Conservation (phyloP, 352 stramenopile species). For the Phytophthora citrophthora region DNA sequence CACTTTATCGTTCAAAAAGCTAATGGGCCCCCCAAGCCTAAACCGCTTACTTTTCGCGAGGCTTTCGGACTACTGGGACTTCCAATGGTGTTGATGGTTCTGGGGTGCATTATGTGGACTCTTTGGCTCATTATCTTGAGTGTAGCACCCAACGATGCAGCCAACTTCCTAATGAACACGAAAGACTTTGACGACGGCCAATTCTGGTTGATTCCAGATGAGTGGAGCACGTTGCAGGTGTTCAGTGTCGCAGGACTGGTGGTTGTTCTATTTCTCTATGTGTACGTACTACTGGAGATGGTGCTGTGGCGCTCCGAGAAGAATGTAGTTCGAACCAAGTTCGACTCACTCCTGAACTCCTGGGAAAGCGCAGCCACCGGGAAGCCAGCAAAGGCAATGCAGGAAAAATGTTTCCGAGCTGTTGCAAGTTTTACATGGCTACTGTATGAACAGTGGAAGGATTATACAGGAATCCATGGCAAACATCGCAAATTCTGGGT, state of each 20-base stretch:
- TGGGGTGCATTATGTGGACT: slow-evolving; percentile 23
- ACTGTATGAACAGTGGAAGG: slow-evolving; percentile 9
- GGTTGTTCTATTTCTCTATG: slow-evolving; percentile 15
- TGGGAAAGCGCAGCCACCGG: slow-evolving; percentile 5
- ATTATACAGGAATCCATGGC: slow-evolving; percentile 28
- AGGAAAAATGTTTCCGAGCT: not conserved
- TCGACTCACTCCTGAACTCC: not conserved
- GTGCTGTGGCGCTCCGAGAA: slow-evolving; percentile 16
- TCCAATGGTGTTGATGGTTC: slow-evolving; percentile 9
- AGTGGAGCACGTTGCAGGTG: slow-evolving; percentile 16
- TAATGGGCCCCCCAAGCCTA: too few species aligned
- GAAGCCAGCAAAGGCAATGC: too few species aligned
- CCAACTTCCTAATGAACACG: slow-evolving; percentile 41
- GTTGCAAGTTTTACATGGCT: slow-evolving; percentile 9
- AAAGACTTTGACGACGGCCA: slow-evolving; percentile 23
- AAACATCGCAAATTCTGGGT: slow-evolving; percentile 45
- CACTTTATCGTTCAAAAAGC: too few species aligned
- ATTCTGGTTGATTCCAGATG: slow-evolving; percentile 37
- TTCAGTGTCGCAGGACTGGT: slow-evolving; percentile 11
- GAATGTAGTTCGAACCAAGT: slow-evolving; percentile 8
- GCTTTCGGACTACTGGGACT: slow-evolving; percentile 12
- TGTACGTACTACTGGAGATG: slow-evolving; percentile 23
- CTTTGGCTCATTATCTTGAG: slow-evolving; percentile 35
- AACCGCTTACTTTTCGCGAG: slow-evolving; percentile 11
- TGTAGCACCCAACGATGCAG: slow-evolving; percentile 26